Percentiles rank a stretch among this genome's conserved stretches.
Conservation (phyloP, 2,329 filamentous ascomycete genomes). For the Talaromyces funiculosus region DNA sequence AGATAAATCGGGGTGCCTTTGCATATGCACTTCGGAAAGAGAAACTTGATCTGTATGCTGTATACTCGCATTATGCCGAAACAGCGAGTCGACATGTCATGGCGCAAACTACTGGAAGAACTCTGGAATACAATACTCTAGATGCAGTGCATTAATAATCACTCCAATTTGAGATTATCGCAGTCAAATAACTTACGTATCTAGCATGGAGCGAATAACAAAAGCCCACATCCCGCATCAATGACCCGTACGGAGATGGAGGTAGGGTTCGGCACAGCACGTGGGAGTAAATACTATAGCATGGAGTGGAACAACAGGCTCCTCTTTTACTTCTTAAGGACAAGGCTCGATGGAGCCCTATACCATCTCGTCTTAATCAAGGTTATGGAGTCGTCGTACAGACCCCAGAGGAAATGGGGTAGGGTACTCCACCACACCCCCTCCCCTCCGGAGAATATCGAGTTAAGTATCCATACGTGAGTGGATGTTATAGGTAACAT, state of each 20-base stretch:
- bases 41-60: neutral
- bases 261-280: neutral
- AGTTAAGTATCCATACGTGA: neutral
- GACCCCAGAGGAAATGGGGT: neutral
- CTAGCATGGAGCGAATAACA: too few relatives aligned
- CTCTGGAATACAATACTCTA: neutral
- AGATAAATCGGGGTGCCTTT: neutral
- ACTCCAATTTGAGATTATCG: neutral
- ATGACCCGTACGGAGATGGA: neutral
- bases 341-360: neutral
- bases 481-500: too few relatives aligned
- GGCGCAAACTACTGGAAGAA: neutral
- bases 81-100: neutral
- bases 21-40: neutral
- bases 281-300: too few relatives aligned
- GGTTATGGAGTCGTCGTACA: neutral
- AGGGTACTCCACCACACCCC: slow-evolving; percentile 1
- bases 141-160: neutral
- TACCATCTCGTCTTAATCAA: neutral
- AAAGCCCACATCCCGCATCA: neutral
- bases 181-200: neutral
- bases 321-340: neutral
- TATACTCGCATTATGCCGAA: too few relatives aligned
- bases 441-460: neutral
- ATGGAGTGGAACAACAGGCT: neutral